These are phyloP conservation scores for Chlamydomonas eustigma DNA, from an alignment of 139 green algal genomes.

Conservation along the genomic window DNA sequence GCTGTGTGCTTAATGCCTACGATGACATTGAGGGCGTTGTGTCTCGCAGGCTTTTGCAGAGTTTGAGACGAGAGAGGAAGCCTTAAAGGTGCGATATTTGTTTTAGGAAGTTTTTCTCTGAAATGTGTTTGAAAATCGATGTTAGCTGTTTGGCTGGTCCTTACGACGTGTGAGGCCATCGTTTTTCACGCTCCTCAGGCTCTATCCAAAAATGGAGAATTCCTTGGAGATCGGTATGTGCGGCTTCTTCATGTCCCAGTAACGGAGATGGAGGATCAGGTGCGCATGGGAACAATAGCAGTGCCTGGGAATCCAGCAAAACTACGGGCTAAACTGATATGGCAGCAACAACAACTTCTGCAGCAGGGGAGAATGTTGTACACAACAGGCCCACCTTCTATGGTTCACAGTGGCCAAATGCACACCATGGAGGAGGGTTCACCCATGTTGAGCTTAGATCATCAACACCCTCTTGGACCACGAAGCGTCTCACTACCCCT, in stretches of 20 bases:
- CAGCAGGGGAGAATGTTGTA: slow-evolving; percentile 18
- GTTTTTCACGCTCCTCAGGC: slow-evolving; percentile 32
- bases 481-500: too few species aligned
- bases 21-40: not conserved
- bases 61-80: slow-evolving; percentile 49
- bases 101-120: not conserved
- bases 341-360: slow-evolving; percentile 26
- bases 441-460: too few species aligned
- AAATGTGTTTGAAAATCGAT: not conserved
- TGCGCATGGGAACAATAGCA: slow-evolving; percentile 47
- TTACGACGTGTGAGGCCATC: too few species aligned
- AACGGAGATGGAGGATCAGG: slow-evolving; percentile 66
- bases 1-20: not conserved
- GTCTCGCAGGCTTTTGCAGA: slow-evolving; percentile 49
- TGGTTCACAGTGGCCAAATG: too few species aligned
- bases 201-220: slow-evolving; percentile 61
- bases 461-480: too few species aligned
- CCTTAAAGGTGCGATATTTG: slow-evolving; percentile 25
- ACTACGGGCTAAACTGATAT: slow-evolving; percentile 36
- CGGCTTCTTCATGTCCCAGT: slow-evolving; percentile 61
- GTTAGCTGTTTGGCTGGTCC: not conserved
- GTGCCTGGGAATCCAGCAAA: slow-evolving; percentile 50
- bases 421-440: too few species aligned
- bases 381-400: not conserved
- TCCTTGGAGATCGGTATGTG: slow-evolving; percentile 66